Conservation (phyloP, 108 stramenopile species). For the Fistulifera pelliculosa region DNA sequence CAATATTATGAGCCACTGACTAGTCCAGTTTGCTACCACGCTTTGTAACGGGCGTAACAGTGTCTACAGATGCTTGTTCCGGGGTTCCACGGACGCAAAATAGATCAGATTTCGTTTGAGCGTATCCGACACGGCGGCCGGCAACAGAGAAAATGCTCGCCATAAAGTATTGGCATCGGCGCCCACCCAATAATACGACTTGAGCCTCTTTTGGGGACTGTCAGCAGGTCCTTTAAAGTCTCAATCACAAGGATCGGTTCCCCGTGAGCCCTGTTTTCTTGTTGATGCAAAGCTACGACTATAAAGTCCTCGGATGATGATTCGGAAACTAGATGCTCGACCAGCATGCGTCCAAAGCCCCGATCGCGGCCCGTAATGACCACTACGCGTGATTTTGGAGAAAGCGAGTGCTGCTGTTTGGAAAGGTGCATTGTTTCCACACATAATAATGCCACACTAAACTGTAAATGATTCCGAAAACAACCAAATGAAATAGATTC, state of each 20-base stretch:
- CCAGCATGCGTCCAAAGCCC: constrained; percentile 16
- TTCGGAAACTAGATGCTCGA: not conserved
- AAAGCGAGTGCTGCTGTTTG: too few relatives aligned
- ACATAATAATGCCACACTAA: too few relatives aligned
- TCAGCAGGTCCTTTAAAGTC: not conserved
- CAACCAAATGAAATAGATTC: too few relatives aligned
- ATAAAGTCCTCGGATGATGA: not conserved
- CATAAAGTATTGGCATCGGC: constrained; percentile 12
- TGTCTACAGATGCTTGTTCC: too few relatives aligned
- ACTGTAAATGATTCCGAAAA: too few relatives aligned
- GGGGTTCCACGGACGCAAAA: not conserved
- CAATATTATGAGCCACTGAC: too few relatives aligned
- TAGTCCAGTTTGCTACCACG: too few relatives aligned
- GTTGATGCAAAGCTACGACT: constrained; percentile 4
- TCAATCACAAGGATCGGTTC: constrained; percentile 8
- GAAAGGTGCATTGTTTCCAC: not conserved
- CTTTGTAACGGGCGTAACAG: too few relatives aligned
- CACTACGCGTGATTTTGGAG: not conserved
- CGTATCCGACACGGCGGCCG: not conserved
- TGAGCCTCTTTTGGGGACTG: not conserved
- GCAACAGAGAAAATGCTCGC: constrained; percentile 4
- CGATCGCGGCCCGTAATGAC: constrained; percentile 18
- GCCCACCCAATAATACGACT: constrained; percentile 10
- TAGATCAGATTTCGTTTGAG: not conserved
- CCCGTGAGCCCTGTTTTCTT: not conserved